These are phyloP conservation scores for Vitis riparia DNA, from an alignment of 164 flowering plant species.

Conservation along the genomic window DNA sequence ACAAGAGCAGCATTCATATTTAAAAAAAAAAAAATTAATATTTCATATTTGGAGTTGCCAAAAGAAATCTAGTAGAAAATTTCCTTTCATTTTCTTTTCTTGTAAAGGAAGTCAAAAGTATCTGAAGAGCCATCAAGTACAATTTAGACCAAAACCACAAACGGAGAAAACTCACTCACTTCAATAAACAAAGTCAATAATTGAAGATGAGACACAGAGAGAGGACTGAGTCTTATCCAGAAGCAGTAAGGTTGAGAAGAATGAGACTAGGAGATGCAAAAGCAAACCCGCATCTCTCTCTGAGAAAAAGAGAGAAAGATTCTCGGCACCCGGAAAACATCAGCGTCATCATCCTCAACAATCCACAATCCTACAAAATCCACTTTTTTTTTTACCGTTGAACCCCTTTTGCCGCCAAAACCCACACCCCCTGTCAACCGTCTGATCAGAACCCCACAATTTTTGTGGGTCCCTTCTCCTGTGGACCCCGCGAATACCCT, in stretches of 20 bases:
- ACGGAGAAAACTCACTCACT: too few relatives aligned
- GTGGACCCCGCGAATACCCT: constrained; percentile 21
- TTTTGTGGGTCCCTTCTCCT: constrained; percentile 19
- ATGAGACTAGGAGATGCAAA: background rate
- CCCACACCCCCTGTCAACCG: constrained; percentile 8
- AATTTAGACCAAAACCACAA: too few relatives aligned
- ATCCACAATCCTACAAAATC: background rate
- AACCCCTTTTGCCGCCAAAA: constrained; percentile 21
- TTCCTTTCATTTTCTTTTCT: background rate
- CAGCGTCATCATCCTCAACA: background rate
- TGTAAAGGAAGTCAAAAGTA: background rate
- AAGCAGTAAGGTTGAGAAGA: constrained; percentile 1
- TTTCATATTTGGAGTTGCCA: too few relatives aligned
- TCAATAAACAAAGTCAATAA: too few relatives aligned
- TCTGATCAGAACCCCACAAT: background rate
- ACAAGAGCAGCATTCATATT: too few relatives aligned
- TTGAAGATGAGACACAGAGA: too few relatives aligned
- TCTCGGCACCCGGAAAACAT: background rate
- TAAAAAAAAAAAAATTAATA: too few relatives aligned
- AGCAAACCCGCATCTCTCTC: too few relatives aligned
- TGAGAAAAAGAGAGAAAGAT: background rate
- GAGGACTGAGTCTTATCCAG: constrained; percentile 14
- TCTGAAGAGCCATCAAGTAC: too few relatives aligned
- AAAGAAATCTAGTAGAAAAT: too few relatives aligned
- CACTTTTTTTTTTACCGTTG: constrained; percentile 6